Percentiles rank a stretch among this genome's conserved stretches.
Evolutionary conservation across 2,329 filamentous ascomycete species (phyloP).

Genomic region (Harringtonia aguacate): DNA sequence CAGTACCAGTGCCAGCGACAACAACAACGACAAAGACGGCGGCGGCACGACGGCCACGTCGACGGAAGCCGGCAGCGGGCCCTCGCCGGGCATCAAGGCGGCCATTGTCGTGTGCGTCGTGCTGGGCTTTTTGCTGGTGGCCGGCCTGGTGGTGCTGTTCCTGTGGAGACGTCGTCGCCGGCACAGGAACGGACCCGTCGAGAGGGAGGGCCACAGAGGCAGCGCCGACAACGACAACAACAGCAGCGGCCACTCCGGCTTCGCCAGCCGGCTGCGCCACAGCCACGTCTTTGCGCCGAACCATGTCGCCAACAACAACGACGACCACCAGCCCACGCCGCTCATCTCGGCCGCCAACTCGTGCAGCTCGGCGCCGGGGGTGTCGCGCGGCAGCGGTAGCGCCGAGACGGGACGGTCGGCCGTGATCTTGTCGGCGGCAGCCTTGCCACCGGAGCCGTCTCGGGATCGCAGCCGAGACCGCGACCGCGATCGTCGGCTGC

Average conservation of each 20-base stretch:
- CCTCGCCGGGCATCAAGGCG: constrained; percentile 26
- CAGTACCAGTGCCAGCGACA: neutral
- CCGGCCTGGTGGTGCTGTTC: constrained; percentile 25
- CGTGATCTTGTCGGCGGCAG: too few species aligned
- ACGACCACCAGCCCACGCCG: constrained; percentile 26
- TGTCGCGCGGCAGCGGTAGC: constrained; percentile 13
- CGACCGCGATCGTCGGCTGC: constrained; percentile 30
- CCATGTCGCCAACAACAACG: constrained; percentile 13
- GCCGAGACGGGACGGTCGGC: too few species aligned
- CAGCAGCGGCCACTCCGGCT: neutral
- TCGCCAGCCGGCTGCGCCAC: constrained; percentile 2
- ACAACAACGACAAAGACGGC: neutral
- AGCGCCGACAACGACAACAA: neutral
- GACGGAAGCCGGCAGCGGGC: constrained; percentile 7
- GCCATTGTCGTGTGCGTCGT: constrained; percentile 33
- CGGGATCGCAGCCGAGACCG: too few species aligned
- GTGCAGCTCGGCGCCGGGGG: too few species aligned
- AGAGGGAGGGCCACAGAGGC: constrained; percentile 10
- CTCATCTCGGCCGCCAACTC: constrained; percentile 28
- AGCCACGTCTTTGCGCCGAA: constrained; percentile 1
- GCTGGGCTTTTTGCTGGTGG: constrained; percentile 25
- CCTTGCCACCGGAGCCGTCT: too few species aligned
- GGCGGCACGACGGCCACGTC: neutral
- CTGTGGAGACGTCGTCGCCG: constrained; percentile 16
- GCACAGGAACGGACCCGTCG: neutral